Evolutionary conservation across 202 grass and related monocot genomes (phyloP).

Genomic region (Panicum virgatum): DNA sequence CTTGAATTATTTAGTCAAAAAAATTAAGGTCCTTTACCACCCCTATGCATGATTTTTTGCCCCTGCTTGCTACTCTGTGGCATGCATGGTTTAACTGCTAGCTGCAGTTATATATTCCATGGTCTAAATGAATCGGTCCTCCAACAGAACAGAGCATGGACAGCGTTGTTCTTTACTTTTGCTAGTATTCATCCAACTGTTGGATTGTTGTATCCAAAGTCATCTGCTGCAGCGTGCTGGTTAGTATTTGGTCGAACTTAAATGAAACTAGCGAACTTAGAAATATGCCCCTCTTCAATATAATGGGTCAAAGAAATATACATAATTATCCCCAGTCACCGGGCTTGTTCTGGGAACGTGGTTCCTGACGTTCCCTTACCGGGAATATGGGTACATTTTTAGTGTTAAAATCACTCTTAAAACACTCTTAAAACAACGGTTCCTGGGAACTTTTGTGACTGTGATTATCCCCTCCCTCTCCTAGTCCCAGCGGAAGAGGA

Average conservation of each 20-base stretch:
- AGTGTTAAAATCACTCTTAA: too few relatives aligned
- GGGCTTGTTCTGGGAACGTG: too few relatives aligned
- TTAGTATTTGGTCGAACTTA: not conserved
- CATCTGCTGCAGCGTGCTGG: not conserved
- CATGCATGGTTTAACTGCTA: not conserved
- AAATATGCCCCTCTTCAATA: not conserved
- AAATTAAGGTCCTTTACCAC: too few relatives aligned
- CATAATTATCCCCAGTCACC: too few relatives aligned
- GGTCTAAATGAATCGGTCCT: not conserved
- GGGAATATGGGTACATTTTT: too few relatives aligned
- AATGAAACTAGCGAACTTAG: not conserved
- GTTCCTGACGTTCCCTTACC: too few relatives aligned
- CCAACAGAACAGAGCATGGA: not conserved
- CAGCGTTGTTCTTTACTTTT: not conserved
- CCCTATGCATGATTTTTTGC: not conserved
- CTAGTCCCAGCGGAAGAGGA: not conserved
- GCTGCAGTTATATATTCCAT: not conserved
- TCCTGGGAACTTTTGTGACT: too few relatives aligned
- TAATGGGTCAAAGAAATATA: not conserved
- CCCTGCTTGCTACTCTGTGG: not conserved
- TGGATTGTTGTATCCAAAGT: not conserved
- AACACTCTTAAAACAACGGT: too few relatives aligned
- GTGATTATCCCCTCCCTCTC: not conserved
- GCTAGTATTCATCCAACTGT: not conserved
- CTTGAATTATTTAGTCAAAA: too few relatives aligned